Base-by-base conservation (phyloP, 352 stramenopile genomes). In the Blastocystis sp. region DNA sequence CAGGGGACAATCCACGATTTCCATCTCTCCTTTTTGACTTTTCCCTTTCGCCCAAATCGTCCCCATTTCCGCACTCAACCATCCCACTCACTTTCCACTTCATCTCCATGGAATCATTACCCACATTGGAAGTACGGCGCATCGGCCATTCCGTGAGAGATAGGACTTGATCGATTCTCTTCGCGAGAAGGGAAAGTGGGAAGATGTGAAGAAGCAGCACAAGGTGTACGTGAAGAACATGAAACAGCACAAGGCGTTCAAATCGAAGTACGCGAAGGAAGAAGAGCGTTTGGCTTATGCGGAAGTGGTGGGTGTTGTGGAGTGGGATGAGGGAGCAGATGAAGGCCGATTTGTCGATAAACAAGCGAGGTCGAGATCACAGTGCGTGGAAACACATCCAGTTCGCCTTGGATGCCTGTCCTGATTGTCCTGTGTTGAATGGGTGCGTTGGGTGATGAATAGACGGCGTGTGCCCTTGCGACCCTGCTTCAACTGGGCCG, bases 311-410 rank as follows among this genome's bases (percentile, higher is more conserved):
- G 17, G 38, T 43, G 19, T 76, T n/a, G 23, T 43, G 19, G 65
- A 43, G 17, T 17, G n/a, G 5, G 14, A 17, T 76, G 38, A 43
- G 9, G 19, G 34, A 14, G 5, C 23, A 76, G 65, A 38, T 76
- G 38, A 76, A 76, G n/a, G 65, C 65, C 43, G 65, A 76, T 52
- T 38, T 53, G 7, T 76, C 65, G 10, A 76, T 76, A 9, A 76
- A 38, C 65, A 76, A 76, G 34, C 65, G 65, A 43, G 65, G 65
- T 17, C 17, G 34, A 9, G 65, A 76, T 19, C 38, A 38, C 19
- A 76, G 65, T 76, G 65, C 65, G 9, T 76, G 65, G 65, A 76
- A 76, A 76, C 65, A 76, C n/a, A 21, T 76, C 17, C 38, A 76
- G 1, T 11, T 5, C 19, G 65, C 65, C 19, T n/a, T 76, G 9